A percentile compares a stretch with the other conserved stretches of the same genome.
phyloP scores from a whole-genome alignment of 345 rosid genomes.

The Turnera subulata region DNA sequence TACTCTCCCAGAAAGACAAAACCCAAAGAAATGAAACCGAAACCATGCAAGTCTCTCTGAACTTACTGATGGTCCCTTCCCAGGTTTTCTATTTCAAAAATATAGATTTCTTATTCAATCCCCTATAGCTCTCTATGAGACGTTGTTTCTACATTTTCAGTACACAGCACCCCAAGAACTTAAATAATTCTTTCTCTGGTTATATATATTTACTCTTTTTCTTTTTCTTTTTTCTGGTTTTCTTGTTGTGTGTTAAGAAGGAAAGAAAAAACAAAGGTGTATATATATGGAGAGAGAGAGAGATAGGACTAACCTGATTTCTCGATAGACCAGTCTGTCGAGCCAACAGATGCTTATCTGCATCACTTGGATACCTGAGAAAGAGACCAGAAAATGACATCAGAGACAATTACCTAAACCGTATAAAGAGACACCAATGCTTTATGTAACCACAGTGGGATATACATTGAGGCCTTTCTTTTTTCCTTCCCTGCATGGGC shows the following conservation, averaged over 20 bases:
- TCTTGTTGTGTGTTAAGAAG: slow-evolving; percentile 2
- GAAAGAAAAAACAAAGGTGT: neutral
- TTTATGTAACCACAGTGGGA: slow-evolving; percentile 8
- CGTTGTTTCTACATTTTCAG: neutral
- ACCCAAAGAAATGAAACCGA: slow-evolving; percentile 16
- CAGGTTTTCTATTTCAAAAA: neutral
- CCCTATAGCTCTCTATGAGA: too few species aligned
- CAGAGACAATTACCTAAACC: slow-evolving; percentile 31
- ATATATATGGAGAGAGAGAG: slow-evolving; percentile 11
- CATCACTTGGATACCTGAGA: slow-evolving; percentile 99
- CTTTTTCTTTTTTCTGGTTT: neutral
- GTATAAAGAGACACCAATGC: slow-evolving; percentile 28
- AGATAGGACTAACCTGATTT: slow-evolving; percentile 64
- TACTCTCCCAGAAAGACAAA: slow-evolving; percentile 15
- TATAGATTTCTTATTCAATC: neutral
- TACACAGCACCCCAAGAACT: slow-evolving; percentile 6
- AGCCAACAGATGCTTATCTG: slow-evolving; percentile 98
- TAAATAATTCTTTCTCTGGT: neutral
- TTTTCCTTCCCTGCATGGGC: slow-evolving; percentile 52
- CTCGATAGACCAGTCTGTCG: slow-evolving; percentile 98
- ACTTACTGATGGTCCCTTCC: slow-evolving; percentile 18
- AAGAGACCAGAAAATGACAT: slow-evolving; percentile 80
- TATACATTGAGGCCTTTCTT: slow-evolving; percentile 23
- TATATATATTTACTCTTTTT: neutral
- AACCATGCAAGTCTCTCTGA: slow-evolving; percentile 29